Conservation (phyloP, 306 rosid genomes). For the Pterocarpus santalinus region DNA sequence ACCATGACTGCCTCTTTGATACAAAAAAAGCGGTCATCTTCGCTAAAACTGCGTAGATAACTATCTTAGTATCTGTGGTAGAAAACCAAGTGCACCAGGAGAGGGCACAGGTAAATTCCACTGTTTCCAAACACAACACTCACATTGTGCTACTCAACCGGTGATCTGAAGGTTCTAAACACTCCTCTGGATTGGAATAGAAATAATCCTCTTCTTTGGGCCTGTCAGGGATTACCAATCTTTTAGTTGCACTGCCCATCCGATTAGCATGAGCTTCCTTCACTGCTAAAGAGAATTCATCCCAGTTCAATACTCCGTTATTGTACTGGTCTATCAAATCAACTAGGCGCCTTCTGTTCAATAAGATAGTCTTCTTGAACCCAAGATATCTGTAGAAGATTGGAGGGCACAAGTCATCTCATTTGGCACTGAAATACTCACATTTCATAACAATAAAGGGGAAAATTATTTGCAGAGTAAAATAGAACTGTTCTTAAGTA, state of each 20-base stretch:
- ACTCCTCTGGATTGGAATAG: slow-evolving; percentile 92
- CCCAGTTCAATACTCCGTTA: slow-evolving; percentile 71
- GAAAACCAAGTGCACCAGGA: slow-evolving; percentile 60
- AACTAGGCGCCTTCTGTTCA: slow-evolving; percentile 85
- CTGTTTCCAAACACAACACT: slow-evolving; percentile 48
- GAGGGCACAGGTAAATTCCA: slow-evolving; percentile 52
- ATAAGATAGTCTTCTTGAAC: slow-evolving; percentile 82
- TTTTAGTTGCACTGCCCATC: slow-evolving; percentile 79
- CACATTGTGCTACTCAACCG: slow-evolving; percentile 60
- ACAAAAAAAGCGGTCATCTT: slow-evolving; percentile 51
- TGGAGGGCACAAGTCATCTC: slow-evolving; percentile 34
- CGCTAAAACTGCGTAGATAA: slow-evolving; percentile 54
- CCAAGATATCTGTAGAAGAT: slow-evolving; percentile 80
- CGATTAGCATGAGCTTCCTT: slow-evolving; percentile 80
- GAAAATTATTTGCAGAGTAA: background rate
- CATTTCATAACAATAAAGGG: background rate
- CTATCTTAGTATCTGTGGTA: slow-evolving; percentile 51
- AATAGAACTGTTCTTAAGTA: background rate
- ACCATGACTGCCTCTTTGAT: slow-evolving; percentile 50
- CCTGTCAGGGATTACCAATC: slow-evolving; percentile 77
- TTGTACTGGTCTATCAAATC: slow-evolving; percentile 82
- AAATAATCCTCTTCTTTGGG: slow-evolving; percentile 99
- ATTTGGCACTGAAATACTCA: slow-evolving; percentile 17
- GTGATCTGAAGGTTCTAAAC: slow-evolving; percentile 66
- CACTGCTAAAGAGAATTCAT: slow-evolving; percentile 83